A percentile compares a stretch with the other conserved stretches of the same genome.
phyloP scores from a whole-genome alignment of 495 filamentous ascomycete genomes.

The Geopyxis carbonaria region DNA sequence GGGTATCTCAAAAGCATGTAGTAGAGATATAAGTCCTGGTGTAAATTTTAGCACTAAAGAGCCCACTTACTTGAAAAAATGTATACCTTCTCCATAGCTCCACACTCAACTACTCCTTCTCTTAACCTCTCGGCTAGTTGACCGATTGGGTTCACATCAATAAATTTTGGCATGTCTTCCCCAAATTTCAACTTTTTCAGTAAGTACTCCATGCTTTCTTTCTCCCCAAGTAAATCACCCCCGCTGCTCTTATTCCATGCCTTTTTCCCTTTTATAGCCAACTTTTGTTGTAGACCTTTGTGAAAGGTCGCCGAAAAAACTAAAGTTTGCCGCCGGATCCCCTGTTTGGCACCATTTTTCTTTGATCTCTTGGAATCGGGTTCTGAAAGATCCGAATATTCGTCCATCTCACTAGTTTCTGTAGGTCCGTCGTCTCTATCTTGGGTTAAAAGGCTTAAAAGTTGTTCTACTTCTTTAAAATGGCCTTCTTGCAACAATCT shows the following conservation, averaged over 20 bases:
- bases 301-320: constrained; percentile 97
- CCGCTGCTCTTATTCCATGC: constrained; percentile 21
- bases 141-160: constrained; percentile 67
- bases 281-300: constrained; percentile 71
- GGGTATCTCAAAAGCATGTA: constrained; percentile 69
- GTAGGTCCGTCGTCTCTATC: constrained; percentile 29
- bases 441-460: constrained; percentile 57
- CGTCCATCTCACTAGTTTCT: no score
- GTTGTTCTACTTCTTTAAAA: constrained; percentile 83
- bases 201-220: constrained; percentile 81
- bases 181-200: constrained; percentile 78
- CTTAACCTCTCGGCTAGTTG: constrained; percentile 76
- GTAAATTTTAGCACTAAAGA: constrained; percentile 8
- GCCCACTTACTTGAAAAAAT: background rate
- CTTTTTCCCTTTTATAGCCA: constrained; percentile 49
- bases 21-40: constrained; percentile 79
- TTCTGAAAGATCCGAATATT: no score
- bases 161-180: constrained; percentile 65
- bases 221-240: constrained; percentile 47
- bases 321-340: constrained; percentile 52
- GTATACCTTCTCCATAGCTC: constrained; percentile 78
- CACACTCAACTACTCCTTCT: constrained; percentile 83
- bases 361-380: no score
- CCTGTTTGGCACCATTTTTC: constrained; percentile 12
- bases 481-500: constrained; percentile 79